phyloP scores from a whole-genome alignment of 2,329 filamentous ascomycete species.

The Metarhizium anisopliae region DNA sequence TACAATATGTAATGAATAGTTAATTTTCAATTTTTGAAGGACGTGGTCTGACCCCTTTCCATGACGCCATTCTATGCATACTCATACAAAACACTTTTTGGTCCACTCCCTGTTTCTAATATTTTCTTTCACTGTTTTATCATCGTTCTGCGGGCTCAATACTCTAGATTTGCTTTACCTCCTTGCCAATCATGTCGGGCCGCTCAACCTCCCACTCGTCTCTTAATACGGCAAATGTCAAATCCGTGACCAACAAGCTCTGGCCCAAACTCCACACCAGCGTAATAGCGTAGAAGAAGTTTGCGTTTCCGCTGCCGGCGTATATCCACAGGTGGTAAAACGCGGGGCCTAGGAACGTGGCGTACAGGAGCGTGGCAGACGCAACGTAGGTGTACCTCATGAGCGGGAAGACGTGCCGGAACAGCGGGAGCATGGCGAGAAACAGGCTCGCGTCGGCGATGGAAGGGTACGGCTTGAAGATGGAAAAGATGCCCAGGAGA shows the following conservation, averaged over 20 bases:
- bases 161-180: conserved; percentile 69
- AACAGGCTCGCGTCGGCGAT: conserved; percentile 85
- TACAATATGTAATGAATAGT: neutral
- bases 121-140: neutral
- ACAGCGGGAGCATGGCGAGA: conserved; percentile 72
- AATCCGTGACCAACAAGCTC: conserved; percentile 77
- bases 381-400: conserved; percentile 92
- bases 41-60: neutral
- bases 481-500: conserved; percentile 81
- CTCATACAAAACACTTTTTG: neutral
- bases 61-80: neutral
- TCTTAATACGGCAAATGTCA: conserved; percentile 77
- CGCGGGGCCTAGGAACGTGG: conserved; percentile 79
- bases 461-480: conserved; percentile 96
- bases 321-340: conserved; percentile 99
- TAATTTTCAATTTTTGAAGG: neutral
- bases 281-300: conserved; percentile 99
- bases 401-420: conserved; percentile 84
- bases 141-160: neutral
- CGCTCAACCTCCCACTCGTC: conserved; percentile 93
- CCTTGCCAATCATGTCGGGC: conserved; percentile 82
- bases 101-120: neutral
- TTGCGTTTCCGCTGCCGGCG: conserved; percentile 93
- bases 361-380: conserved; percentile 74
- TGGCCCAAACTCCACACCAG: conserved; percentile 94